A percentile compares a stretch with the other conserved stretches of the same genome.
These are phyloP conservation scores for Curvularia sp. DNA, from an alignment of 2,329 filamentous ascomycete genomes.

Conservation along the genomic window DNA sequence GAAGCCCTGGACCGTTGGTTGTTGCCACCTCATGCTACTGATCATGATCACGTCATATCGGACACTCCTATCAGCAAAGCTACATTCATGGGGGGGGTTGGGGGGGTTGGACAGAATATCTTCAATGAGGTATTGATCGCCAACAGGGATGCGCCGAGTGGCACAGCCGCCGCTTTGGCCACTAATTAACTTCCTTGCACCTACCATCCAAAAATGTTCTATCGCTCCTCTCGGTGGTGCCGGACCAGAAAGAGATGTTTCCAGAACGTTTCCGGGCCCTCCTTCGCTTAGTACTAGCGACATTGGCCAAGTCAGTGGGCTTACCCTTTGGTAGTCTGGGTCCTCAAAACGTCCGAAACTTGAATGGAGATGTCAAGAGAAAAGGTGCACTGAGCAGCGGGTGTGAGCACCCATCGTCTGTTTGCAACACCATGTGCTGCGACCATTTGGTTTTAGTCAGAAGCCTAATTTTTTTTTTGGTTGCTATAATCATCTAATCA, in stretches of 20 bases:
- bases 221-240: conserved; percentile 22
- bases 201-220: neutral
- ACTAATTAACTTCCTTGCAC: neutral
- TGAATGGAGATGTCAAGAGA: neutral
- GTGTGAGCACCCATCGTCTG: neutral
- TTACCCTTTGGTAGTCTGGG: conserved; percentile 9
- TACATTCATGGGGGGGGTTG: neutral
- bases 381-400: neutral
- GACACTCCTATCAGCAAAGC: neutral
- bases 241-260: conserved; percentile 7
- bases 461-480: neutral
- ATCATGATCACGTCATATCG: conserved; percentile 12
- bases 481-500: neutral
- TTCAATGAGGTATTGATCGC: neutral
- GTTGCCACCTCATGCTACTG: neutral
- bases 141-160: neutral
- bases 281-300: neutral
- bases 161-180: neutral
- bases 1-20: neutral
- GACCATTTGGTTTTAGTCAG: neutral
- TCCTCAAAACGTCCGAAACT: neutral
- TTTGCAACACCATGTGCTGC: neutral
- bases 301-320: conserved; percentile 11
- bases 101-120: neutral
- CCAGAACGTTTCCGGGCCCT: neutral